Evolutionary conservation across 1,139 yeast species (phyloP).

Genomic region (Hyphopichia khmerensis): DNA sequence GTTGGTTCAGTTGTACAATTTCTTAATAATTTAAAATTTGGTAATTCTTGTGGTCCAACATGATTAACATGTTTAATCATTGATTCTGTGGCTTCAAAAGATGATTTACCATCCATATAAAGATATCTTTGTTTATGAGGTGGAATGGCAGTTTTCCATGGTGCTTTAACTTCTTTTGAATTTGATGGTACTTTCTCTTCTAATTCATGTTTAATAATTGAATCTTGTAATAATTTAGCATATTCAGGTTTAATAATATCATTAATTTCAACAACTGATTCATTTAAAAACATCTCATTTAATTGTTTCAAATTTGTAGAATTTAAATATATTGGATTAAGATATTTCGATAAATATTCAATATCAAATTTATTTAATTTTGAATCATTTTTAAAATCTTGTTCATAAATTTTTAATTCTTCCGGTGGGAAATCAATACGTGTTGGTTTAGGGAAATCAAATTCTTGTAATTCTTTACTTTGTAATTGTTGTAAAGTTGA

Average conservation of each 20-base stretch:
- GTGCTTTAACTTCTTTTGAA: slow-evolving; percentile 56
- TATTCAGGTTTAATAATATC: slow-evolving; percentile 61
- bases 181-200: slow-evolving; percentile 58
- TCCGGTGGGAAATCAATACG: slow-evolving; percentile 32
- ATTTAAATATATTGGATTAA: slow-evolving; percentile 58
- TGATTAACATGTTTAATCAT: slow-evolving; percentile 26
- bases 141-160: slow-evolving; percentile 93
- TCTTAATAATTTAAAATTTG: slow-evolving; percentile 47
- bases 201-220: slow-evolving; percentile 53
- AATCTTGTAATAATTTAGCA: slow-evolving; percentile 44
- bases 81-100: slow-evolving; percentile 22
- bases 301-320: slow-evolving; percentile 41
- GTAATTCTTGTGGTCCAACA: slow-evolving; percentile 49
- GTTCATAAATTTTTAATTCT: slow-evolving; percentile 27
- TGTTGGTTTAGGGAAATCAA: slow-evolving; percentile 69
- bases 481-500: slow-evolving; percentile 82
- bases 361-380: slow-evolving; percentile 34
- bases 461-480: slow-evolving; percentile 72
- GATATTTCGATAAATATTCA: slow-evolving; percentile 46
- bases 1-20: slow-evolving; percentile 13
- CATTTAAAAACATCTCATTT: slow-evolving; percentile 55
- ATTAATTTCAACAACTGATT: slow-evolving; percentile 67
- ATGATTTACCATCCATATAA: slow-evolving; percentile 70
- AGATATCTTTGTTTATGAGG: slow-evolving; percentile 89
- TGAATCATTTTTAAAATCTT: slow-evolving; percentile 7